Base-by-base conservation (phyloP, 192 early-diverging fungal species). In the Podila minutissima region DNA sequence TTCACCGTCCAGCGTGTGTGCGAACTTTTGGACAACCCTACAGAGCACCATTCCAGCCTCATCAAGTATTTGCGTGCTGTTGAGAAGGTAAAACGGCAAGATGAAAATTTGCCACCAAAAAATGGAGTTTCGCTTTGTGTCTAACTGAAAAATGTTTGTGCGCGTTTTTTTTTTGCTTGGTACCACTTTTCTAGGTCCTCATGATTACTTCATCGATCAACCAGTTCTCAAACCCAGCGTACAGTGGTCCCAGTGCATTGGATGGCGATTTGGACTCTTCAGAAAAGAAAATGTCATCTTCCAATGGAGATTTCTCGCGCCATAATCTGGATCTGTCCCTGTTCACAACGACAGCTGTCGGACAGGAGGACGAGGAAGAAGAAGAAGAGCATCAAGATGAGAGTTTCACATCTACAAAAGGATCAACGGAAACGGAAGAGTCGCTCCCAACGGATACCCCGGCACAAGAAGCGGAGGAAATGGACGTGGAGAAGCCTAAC, bases 1-100 rank as follows among this genome's bases (percentile, higher is more conserved):
- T 85, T 85, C 59, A 85, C 84, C 2, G 83, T 85, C 60, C 84
- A 85, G 67, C 74, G 84, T 37, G 58, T 85, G 22, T 85, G 84
- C 37, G 84, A 85, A 49, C 57, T 85, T 15, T 29, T 85, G 8
- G 49, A 60, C 15, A 72, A 74, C 13, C 84, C 84, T 3, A 71
- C 74, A 20, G 67, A 83, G 28, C 84, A 85, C 49, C 77, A 85
- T 66, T 62, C 70, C 5, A 75, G 64, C 28, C 68, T 85, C 57
- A 76, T 83, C 28, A 85, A 85, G 35, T 85, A 85, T 22, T 64
- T 85, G 12, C 69, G 77, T 60, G 84, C 84, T 4, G 74, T 85
- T n/a, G 84, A 85, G 64, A 85, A 85, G 78, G 84, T 82, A 65
- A 28, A 6, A 9, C 15, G 26, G 0, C 0, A 35, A 5, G 53